phyloP scores from a whole-genome alignment of 352 stramenopile genomes.

The Phytophthora podocarpi region DNA sequence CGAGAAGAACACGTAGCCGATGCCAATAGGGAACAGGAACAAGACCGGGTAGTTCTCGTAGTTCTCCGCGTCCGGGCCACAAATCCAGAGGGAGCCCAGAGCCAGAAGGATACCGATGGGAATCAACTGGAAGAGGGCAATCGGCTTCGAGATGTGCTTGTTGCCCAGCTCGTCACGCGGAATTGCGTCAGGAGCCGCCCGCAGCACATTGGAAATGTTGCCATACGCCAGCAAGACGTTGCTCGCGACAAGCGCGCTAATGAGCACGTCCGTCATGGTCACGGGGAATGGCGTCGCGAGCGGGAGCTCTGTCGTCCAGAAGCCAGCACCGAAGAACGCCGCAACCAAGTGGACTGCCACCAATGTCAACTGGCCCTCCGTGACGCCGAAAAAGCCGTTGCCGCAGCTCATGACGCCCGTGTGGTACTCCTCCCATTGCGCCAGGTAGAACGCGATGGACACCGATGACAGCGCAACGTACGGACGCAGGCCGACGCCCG shows the following conservation, averaged over 20 bases:
- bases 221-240: conserved; percentile 79
- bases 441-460: conserved; percentile 84
- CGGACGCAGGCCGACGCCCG: conserved; percentile 45
- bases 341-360: conserved; percentile 69
- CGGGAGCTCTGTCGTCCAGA: conserved; percentile 58
- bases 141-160: conserved; percentile 84
- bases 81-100: conserved; percentile 77
- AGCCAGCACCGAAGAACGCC: conserved; percentile 54
- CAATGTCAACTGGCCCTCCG: conserved; percentile 81
- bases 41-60: conserved; percentile 76
- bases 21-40: conserved; percentile 82
- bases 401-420: conserved; percentile 90
- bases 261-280: conserved; percentile 60
- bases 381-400: conserved; percentile 85
- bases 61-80: conserved; percentile 61
- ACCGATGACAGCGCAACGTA: conserved; percentile 78
- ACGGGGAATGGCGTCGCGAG: conserved; percentile 24
- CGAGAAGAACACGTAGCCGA: conserved; percentile 87
- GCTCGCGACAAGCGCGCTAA: conserved; percentile 62
- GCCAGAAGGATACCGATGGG: conserved; percentile 63
- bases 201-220: conserved; percentile 81
- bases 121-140: conserved; percentile 80
- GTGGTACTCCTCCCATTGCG: conserved; percentile 91
- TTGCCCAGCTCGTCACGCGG: conserved; percentile 72
- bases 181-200: conserved; percentile 56